Percentiles rank a stretch among this genome's conserved stretches.
Conservation (phyloP, 163 green algal species). For the Scenedesmus sp. region DNA sequence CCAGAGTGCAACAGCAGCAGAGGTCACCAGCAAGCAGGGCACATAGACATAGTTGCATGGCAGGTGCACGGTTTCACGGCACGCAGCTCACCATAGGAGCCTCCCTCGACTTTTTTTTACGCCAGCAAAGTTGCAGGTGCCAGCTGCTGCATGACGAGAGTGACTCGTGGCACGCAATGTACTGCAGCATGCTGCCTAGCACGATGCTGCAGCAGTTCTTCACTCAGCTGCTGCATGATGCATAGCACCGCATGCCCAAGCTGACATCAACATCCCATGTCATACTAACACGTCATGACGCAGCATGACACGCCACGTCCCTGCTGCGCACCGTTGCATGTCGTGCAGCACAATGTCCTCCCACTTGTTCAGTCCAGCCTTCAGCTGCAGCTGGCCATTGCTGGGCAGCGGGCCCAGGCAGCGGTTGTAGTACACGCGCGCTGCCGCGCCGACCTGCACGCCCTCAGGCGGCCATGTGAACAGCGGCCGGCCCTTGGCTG, state of each 20-base stretch:
- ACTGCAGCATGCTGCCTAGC: too few species aligned
- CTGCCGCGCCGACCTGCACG: constrained; percentile 43
- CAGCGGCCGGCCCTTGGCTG: constrained; percentile 32
- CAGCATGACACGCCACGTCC: neutral
- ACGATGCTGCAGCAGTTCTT: too few species aligned
- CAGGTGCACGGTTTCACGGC: too few species aligned
- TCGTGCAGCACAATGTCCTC: constrained; percentile 75
- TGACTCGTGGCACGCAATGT: too few species aligned
- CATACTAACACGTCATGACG: neutral
- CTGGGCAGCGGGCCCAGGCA: constrained; percentile 60
- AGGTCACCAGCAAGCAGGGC: too few species aligned
- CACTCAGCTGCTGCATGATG: neutral
- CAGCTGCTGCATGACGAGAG: neutral
- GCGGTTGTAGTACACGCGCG: constrained; percentile 74
- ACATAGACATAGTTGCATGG: too few species aligned
- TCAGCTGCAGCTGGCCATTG: constrained; percentile 61
- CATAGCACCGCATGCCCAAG: neutral
- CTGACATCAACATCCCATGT: neutral
- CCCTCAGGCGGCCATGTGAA: constrained; percentile 67
- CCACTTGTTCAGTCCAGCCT: constrained; percentile 87
- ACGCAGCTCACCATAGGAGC: too few species aligned
- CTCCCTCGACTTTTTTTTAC: too few species aligned
- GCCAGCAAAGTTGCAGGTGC: neutral
- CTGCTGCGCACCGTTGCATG: constrained; percentile 61
- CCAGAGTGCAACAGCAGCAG: neutral